Evolutionary conservation across 108 stramenopile genomes (phyloP).

Genomic region (Stephanodiscus triporus): DNA sequence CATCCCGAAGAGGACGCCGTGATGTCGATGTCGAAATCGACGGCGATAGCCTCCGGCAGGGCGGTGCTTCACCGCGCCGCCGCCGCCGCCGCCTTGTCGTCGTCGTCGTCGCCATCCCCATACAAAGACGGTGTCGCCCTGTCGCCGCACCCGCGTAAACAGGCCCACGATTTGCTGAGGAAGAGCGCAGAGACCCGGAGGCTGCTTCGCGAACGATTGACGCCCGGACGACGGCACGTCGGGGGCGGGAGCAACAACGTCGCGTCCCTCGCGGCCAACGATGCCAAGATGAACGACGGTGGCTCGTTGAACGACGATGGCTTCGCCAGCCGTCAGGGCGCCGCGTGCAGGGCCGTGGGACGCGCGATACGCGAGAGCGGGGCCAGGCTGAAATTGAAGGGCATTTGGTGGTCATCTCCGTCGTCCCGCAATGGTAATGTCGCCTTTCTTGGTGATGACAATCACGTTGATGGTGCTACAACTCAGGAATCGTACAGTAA

Average conservation of each 20-base stretch:
- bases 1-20: neutral
- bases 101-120: neutral
- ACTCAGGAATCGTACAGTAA: neutral
- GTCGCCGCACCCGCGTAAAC: slow-evolving; percentile 30
- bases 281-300: neutral
- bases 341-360: slow-evolving; percentile 47
- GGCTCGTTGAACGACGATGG: slow-evolving; percentile 21
- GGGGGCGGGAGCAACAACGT: slow-evolving; percentile 4
- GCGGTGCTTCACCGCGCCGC: slow-evolving; percentile 23
- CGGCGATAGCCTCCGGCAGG: slow-evolving; percentile 38
- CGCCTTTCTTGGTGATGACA: neutral
- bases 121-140: neutral
- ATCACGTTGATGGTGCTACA: neutral
- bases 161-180: slow-evolving; percentile 36
- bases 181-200: slow-evolving; percentile 46
- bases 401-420: slow-evolving; percentile 53
- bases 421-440: neutral
- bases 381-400: slow-evolving; percentile 58
- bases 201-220: slow-evolving; percentile 30
- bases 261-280: neutral
- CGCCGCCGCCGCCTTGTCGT: slow-evolving; percentile 10
- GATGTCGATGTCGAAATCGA: slow-evolving; percentile 26
- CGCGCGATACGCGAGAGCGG: slow-evolving; percentile 69
- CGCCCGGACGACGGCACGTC: slow-evolving; percentile 13
- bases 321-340: slow-evolving; percentile 46